phyloP scores from a whole-genome alignment of 1,284 basidiomycete species.

The Pholiota adiposa region DNA sequence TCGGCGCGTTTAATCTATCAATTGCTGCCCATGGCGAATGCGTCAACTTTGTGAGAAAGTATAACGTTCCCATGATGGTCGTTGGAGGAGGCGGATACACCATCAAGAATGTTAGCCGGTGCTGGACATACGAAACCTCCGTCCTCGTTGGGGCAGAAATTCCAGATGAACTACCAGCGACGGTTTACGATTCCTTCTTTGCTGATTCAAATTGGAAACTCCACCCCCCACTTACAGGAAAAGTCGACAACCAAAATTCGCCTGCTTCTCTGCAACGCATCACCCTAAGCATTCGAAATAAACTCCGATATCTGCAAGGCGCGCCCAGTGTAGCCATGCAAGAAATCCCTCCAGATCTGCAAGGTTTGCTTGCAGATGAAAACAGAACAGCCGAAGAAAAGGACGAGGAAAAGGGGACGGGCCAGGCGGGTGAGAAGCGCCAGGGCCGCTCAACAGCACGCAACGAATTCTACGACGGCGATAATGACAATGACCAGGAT shows the following conservation, averaged over 20 bases:
- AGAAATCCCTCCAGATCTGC: slow-evolving; percentile 93
- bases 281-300: slow-evolving; percentile 84
- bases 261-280: slow-evolving; percentile 85
- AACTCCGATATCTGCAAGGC: slow-evolving; percentile 91
- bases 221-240: slow-evolving; percentile 89
- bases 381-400: slow-evolving; percentile 73
- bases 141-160: slow-evolving; percentile 88
- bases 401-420: slow-evolving; percentile 67
- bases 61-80: slow-evolving; percentile 88
- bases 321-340: slow-evolving; percentile 97
- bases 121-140: slow-evolving; percentile 98
- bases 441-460: slow-evolving; percentile 52
- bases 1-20: slow-evolving; percentile 98
- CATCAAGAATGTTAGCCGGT: slow-evolving; percentile 95
- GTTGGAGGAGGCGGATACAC: slow-evolving; percentile 97
- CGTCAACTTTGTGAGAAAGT: slow-evolving; percentile 94
- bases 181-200: slow-evolving; percentile 94
- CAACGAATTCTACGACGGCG: slow-evolving; percentile 78
- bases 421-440: slow-evolving; percentile 59
- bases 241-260: slow-evolving; percentile 93
- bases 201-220: slow-evolving; percentile 89
- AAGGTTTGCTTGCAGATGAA: slow-evolving; percentile 80
- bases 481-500: slow-evolving; percentile 66
- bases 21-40: slow-evolving; percentile 99
- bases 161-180: slow-evolving; percentile 86